These are phyloP conservation scores for Penicillium simplicissimum DNA, from an alignment of 495 filamentous ascomycete species.

Conservation along the genomic window DNA sequence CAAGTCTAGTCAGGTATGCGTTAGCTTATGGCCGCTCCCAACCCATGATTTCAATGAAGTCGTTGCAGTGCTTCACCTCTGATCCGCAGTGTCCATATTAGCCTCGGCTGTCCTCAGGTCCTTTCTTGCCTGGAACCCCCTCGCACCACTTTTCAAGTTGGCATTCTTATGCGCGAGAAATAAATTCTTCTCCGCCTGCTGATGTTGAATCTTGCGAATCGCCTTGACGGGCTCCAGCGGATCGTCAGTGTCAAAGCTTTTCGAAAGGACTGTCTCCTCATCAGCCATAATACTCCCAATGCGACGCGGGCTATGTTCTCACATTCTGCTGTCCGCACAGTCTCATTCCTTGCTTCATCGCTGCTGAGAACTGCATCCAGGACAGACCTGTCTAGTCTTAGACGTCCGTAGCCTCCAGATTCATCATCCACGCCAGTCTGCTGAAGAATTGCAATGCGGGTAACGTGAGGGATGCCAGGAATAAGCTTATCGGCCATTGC, in stretches of 20 bases:
- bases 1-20: slow-evolving; percentile 41
- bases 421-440: slow-evolving; percentile 56
- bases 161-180: slow-evolving; percentile 72
- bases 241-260: slow-evolving; percentile 49
- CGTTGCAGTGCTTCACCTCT: slow-evolving; percentile 41
- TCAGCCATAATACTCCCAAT: not conserved
- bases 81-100: slow-evolving; percentile 54
- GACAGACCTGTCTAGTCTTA: slow-evolving; percentile 43
- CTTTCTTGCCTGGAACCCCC: slow-evolving; percentile 72
- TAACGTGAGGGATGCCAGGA: slow-evolving; percentile 70
- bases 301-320: slow-evolving; percentile 15
- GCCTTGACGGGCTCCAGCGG: slow-evolving; percentile 57
- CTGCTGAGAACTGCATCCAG: slow-evolving; percentile 68
- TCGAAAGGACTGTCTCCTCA: slow-evolving; percentile 37
- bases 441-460: slow-evolving; percentile 68
- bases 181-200: slow-evolving; percentile 59
- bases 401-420: slow-evolving; percentile 13
- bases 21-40: not conserved
- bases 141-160: slow-evolving; percentile 66
- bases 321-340: slow-evolving; percentile 59
- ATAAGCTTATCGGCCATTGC: slow-evolving; percentile 78
- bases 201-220: slow-evolving; percentile 58
- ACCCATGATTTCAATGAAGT: not conserved
- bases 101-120: slow-evolving; percentile 64
- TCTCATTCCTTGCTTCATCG: slow-evolving; percentile 59